Conservation (phyloP, 805 yeast species). For the Saturnispora serradocipensis region DNA sequence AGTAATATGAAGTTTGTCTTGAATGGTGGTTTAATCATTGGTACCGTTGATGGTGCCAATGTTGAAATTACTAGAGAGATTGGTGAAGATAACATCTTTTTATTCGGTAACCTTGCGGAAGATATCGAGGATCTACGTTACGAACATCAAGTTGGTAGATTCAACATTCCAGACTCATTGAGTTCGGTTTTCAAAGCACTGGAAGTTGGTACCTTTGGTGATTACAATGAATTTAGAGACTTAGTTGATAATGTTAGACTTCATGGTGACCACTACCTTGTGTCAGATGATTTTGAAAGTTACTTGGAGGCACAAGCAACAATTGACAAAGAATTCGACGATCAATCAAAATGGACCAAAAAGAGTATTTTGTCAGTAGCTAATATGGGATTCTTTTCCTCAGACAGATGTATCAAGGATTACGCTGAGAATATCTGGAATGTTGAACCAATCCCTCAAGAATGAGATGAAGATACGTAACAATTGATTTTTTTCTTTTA, state of each 20-base stretch:
- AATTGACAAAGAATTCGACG: conserved; percentile 60
- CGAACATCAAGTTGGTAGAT: conserved; percentile 56
- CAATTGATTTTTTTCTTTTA: neutral
- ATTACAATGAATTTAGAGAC: conserved; percentile 52
- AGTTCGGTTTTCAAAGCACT: conserved; percentile 55
- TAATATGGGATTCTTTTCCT: conserved; percentile 85
- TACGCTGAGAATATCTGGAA: conserved; percentile 92
- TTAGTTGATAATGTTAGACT: conserved; percentile 59
- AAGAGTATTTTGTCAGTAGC: conserved; percentile 76
- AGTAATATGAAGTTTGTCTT: conserved; percentile 92
- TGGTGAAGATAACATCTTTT: conserved; percentile 86
- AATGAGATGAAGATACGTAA: neutral
- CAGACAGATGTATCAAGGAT: conserved; percentile 86
- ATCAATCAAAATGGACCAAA: conserved; percentile 63
- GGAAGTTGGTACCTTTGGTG: conserved; percentile 64
- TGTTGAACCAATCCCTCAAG: conserved; percentile 52
- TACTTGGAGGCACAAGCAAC: conserved; percentile 73
- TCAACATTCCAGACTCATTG: conserved; percentile 50
- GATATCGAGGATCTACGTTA: conserved; percentile 80
- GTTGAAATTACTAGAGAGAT: conserved; percentile 91
- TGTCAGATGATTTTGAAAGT: conserved; percentile 81
- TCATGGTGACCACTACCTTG: conserved; percentile 82
- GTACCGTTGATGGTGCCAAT: conserved; percentile 96
- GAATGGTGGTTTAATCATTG: conserved; percentile 89
- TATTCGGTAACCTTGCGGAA: conserved; percentile 86